Conservation (phyloP, 192 early-diverging fungal genomes). For the Diversispora epigaea region DNA sequence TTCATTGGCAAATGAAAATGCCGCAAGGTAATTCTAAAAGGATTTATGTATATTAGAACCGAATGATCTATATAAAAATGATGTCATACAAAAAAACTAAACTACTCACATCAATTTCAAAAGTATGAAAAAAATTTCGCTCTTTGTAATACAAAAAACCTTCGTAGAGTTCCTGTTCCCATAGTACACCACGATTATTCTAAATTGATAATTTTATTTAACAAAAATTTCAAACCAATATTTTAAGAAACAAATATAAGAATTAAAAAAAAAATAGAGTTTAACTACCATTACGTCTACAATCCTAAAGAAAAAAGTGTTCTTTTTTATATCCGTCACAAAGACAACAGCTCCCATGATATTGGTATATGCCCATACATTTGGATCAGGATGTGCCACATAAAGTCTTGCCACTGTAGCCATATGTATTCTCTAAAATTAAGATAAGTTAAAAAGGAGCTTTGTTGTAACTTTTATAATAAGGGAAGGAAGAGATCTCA, state of each 20-base stretch:
- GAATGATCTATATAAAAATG: constrained; percentile 9
- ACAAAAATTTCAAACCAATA: too few species aligned
- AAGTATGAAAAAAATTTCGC: constrained; percentile 67
- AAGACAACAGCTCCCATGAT: constrained; percentile 70
- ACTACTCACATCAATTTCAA: constrained; percentile 61
- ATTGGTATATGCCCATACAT: constrained; percentile 67
- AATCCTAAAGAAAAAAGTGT: constrained; percentile 68
- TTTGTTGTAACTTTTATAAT: background rate
- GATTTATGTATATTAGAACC: background rate
- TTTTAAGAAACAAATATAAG: background rate
- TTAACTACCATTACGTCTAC: constrained; percentile 59
- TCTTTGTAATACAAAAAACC: constrained; percentile 67
- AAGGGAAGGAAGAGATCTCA: constrained; percentile 33
- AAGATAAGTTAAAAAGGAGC: background rate
- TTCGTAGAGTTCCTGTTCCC: constrained; percentile 81
- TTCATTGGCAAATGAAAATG: constrained; percentile 70
- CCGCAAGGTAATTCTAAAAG: constrained; percentile 57
- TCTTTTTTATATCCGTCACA: constrained; percentile 63
- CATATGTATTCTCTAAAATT: constrained; percentile 70
- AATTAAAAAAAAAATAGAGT: background rate
- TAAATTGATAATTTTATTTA: constrained; percentile 19
- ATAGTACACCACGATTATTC: constrained; percentile 59
- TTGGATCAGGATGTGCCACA: constrained; percentile 66
- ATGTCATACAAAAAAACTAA: background rate
- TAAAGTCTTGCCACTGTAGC: constrained; percentile 76